Percentiles rank a stretch among this genome's conserved stretches.
These are phyloP conservation scores for Neurospora sp. DNA, from an alignment of 495 filamentous ascomycete genomes.

Conservation along the genomic window DNA sequence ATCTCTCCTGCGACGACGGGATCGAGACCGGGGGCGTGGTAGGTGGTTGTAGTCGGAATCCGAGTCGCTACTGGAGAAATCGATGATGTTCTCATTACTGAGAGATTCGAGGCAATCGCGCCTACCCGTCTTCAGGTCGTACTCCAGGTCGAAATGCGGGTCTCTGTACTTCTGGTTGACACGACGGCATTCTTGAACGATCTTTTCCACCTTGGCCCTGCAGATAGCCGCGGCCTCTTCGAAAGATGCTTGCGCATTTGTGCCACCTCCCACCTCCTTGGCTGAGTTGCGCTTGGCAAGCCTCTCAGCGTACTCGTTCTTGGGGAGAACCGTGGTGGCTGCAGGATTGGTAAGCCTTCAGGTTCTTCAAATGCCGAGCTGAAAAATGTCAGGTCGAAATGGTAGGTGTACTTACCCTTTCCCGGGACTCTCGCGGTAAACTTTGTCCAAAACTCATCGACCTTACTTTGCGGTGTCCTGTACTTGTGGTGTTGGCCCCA, in stretches of 20 bases:
- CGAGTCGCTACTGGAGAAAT: slow-evolving; percentile 4
- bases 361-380: not conserved
- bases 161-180: slow-evolving; percentile 89
- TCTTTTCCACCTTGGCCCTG: slow-evolving; percentile 64
- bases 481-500: slow-evolving; percentile 19
- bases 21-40: not conserved
- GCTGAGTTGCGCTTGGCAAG: slow-evolving; percentile 49
- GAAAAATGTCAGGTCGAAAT: not conserved
- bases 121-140: slow-evolving; percentile 55
- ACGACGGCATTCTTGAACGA: slow-evolving; percentile 70
- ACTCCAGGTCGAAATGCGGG: slow-evolving; percentile 78
- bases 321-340: slow-evolving; percentile 63
- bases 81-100: slow-evolving; percentile 15
- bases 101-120: slow-evolving; percentile 58
- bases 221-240: slow-evolving; percentile 64
- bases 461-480: slow-evolving; percentile 56
- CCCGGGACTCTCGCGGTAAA: slow-evolving; percentile 59
- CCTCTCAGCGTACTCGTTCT: slow-evolving; percentile 59
- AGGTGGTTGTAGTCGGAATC: slow-evolving; percentile 4
- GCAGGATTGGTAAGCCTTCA: slow-evolving; percentile 16
- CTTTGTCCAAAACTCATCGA: slow-evolving; percentile 71
- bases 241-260: slow-evolving; percentile 50
- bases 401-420: slow-evolving; percentile 27
- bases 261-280: slow-evolving; percentile 18
- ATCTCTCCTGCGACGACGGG: not conserved